Evolutionary conservation across 2,329 filamentous ascomycete genomes (phyloP), one percentile per base, ranked within the genome.

Genomic region (Cercospora canescens): DNA sequence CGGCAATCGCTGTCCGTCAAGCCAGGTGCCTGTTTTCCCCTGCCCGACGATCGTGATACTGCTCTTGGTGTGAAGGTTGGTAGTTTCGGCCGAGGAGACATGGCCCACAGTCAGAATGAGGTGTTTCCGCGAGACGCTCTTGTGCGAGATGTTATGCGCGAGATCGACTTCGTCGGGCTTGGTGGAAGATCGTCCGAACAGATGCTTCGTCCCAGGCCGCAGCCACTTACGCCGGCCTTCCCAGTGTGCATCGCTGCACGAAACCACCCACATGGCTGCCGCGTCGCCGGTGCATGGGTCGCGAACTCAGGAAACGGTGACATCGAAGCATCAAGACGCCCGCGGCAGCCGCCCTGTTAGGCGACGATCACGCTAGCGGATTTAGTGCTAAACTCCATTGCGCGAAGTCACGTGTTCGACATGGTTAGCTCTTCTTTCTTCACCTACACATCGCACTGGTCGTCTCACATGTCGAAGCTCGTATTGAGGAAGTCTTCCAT

Each of bases 101-200:
- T 80, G 72, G 55, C 85, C 87, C 6, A 98, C 88, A 48, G 88
- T 85, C 59, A 99, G 89, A 34, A 89, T 89, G 70, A 97, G 81
- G 79, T 99, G 95, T 75, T 95, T 92, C 64, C 94, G 86, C 34
- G 95, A 99, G 57, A 99, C 91, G 1, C 90, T 91, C 74, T 91
- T 92, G 74, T 95, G 87, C 6, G 89, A 87, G 71, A 97, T 91
- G 26, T 86, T 88, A 71, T 91, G 87, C 3, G 87, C 65, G 24
- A 75, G 75, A 30, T 76, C 84, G 72, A 83, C 73, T 50, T 74
- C 57, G 32, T 64, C 50, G 14, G 62, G 70, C 37, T 68, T 74
- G 87, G 88, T 83, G 74, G 91, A 86, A 39, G 91, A 93, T 69
- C 94, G 88, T 63, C 94, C 94, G 32, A 74, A 70, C 6, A 75